These are phyloP conservation scores for Fraxinus ornus DNA, from an alignment of 305 asterid genomes.

Conservation along the genomic window DNA sequence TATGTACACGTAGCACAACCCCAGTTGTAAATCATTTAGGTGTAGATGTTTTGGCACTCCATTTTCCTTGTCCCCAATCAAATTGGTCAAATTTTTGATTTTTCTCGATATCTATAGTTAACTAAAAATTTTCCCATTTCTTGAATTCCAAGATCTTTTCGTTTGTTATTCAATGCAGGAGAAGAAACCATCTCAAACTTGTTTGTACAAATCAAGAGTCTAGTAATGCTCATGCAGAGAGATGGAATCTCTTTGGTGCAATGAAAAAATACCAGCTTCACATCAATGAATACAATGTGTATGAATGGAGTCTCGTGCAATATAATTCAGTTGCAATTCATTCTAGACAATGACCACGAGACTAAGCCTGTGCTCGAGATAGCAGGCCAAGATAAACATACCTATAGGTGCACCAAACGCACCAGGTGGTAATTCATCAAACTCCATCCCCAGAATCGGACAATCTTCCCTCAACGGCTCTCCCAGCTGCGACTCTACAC, in stretches of 20 bases:
- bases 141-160: neutral
- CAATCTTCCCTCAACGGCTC: slow-evolving; percentile 85
- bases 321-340: neutral
- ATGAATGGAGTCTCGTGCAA: neutral
- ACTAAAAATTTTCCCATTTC: neutral
- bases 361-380: neutral
- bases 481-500: slow-evolving; percentile 92
- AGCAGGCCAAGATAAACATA: slow-evolving; percentile 28
- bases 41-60: neutral
- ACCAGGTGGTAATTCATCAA: slow-evolving; percentile 96
- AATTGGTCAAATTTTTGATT: neutral
- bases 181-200: neutral
- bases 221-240: neutral
- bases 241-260: neutral
- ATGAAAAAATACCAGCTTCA: neutral
- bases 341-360: neutral
- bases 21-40: neutral
- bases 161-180: neutral
- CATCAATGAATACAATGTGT: neutral
- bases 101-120: neutral
- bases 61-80: neutral
- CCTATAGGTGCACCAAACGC: slow-evolving; percentile 97
- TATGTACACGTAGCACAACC: neutral
- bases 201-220: neutral
- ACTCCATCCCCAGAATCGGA: slow-evolving; percentile 88